Evolutionary conservation across 345 rosid species (phyloP).

Genomic region (Gossypium ekmanianum): DNA sequence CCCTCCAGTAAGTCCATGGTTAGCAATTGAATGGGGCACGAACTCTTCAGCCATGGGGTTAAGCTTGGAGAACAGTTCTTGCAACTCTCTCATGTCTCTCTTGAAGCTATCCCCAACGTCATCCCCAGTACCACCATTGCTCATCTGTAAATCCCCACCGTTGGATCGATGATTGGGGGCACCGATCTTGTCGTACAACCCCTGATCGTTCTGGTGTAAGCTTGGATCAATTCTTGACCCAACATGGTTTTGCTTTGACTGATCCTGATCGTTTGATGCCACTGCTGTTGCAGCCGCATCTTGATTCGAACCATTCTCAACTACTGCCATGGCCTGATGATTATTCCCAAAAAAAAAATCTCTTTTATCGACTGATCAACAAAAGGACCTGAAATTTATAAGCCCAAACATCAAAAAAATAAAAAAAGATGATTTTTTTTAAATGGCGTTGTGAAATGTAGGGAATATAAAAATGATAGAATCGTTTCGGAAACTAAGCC

Average conservation of each 20-base stretch:
- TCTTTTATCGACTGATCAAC: slow-evolving; percentile 17
- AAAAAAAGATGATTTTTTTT: neutral
- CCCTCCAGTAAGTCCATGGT: slow-evolving; percentile 34
- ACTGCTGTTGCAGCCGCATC: slow-evolving; percentile 32
- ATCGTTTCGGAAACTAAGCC: slow-evolving; percentile 14
- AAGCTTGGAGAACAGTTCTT: slow-evolving; percentile 89
- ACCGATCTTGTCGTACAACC: slow-evolving; percentile 37
- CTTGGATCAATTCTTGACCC: slow-evolving; percentile 33
- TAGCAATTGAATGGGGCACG: slow-evolving; percentile 73
- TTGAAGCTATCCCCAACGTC: slow-evolving; percentile 42
- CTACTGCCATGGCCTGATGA: slow-evolving; percentile 50
- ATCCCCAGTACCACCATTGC: slow-evolving; percentile 10
- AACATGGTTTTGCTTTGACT: slow-evolving; percentile 35
- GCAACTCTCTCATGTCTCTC: slow-evolving; percentile 71
- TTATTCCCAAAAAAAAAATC: slow-evolving; percentile 2
- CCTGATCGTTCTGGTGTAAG: slow-evolving; percentile 29
- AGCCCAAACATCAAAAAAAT: neutral
- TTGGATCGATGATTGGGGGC: slow-evolving; percentile 31
- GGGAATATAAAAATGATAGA: slow-evolving; percentile 1
- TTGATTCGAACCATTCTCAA: slow-evolving; percentile 38
- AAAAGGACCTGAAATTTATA: slow-evolving; percentile 12
- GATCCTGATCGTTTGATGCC: slow-evolving; percentile 46
- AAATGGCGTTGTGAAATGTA: neutral
- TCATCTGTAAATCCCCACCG: slow-evolving; percentile 32
- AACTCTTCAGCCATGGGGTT: slow-evolving; percentile 94